Percentiles rank a stretch among this genome's conserved stretches.
Evolutionary conservation across 192 early-diverging fungal species (phyloP).

Genomic region (Ramicandelaber brevisporus): DNA sequence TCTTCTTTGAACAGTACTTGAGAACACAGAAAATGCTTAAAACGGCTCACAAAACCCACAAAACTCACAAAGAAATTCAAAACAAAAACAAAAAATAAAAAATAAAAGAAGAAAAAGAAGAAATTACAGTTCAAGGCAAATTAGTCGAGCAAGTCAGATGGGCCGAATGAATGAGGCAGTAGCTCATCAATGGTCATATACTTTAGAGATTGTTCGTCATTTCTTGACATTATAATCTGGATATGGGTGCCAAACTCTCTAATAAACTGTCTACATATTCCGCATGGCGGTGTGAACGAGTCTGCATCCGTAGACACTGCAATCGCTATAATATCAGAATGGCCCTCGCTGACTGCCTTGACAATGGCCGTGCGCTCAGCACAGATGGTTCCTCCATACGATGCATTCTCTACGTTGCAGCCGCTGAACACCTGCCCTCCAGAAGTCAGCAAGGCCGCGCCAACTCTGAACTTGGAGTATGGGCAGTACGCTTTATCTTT

Average conservation of each 20-base stretch:
- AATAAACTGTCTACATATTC: conserved; percentile 51
- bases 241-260: conserved; percentile 49
- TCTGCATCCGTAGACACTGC: conserved; percentile 43
- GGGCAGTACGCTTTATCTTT: conserved; percentile 60
- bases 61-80: no score
- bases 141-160: conserved; percentile 21
- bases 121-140: no score
- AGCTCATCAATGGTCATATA: conserved; percentile 22
- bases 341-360: conserved; percentile 69
- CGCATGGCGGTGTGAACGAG: conserved; percentile 19
- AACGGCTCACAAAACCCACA: no score
- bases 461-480: conserved; percentile 81
- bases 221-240: conserved; percentile 25
- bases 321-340: conserved; percentile 41
- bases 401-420: conserved; percentile 77
- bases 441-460: conserved; percentile 47
- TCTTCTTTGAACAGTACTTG: no score
- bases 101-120: no score
- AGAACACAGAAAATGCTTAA: no score
- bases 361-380: conserved; percentile 75
- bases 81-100: no score
- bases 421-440: conserved; percentile 38
- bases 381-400: conserved; percentile 69
- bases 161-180: conserved; percentile 44
- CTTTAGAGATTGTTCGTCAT: conserved; percentile 21